A percentile compares a stretch with the other conserved stretches of the same genome.
These are phyloP conservation scores for Calocybe indica DNA, from an alignment of 768 basidiomycete genomes.

Conservation along the genomic window DNA sequence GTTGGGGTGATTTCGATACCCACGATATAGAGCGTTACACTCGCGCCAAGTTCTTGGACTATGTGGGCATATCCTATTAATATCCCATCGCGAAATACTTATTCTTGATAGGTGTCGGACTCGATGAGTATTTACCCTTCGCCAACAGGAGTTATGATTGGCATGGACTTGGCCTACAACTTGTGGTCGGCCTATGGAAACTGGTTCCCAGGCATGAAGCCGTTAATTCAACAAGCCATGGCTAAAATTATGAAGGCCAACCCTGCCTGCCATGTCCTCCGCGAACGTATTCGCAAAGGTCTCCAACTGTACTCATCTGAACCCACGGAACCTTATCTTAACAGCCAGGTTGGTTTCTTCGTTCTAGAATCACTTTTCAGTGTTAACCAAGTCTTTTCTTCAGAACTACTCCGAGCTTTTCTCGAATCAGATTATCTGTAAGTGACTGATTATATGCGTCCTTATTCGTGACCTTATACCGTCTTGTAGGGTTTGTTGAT, in stretches of 20 bases:
- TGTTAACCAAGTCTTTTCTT: constrained; percentile 1
- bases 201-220: constrained; percentile 99
- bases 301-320: constrained; percentile 98
- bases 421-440: constrained; percentile 96
- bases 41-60: constrained; percentile 98
- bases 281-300: constrained; percentile 98
- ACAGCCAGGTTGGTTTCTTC: constrained; percentile 63
- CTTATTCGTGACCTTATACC: neutral
- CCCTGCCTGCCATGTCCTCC: constrained; percentile 93
- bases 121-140: constrained; percentile 99
- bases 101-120: constrained; percentile 64
- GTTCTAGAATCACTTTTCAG: neutral
- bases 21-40: constrained; percentile 99
- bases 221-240: constrained; percentile 97
- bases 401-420: constrained; percentile 92
- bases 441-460: constrained; percentile 11
- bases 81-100: constrained; percentile 1
- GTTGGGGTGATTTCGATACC: constrained; percentile 98
- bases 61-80: constrained; percentile 41
- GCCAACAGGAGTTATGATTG: constrained; percentile 97
- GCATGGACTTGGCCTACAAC: constrained; percentile 98
- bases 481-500: constrained; percentile 82
- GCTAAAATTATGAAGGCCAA: constrained; percentile 99
- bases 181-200: constrained; percentile 98
- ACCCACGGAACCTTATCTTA: constrained; percentile 97